Base-by-base conservation (phyloP, 257 asterid genomes). In the Thymus mandschuricus region DNA sequence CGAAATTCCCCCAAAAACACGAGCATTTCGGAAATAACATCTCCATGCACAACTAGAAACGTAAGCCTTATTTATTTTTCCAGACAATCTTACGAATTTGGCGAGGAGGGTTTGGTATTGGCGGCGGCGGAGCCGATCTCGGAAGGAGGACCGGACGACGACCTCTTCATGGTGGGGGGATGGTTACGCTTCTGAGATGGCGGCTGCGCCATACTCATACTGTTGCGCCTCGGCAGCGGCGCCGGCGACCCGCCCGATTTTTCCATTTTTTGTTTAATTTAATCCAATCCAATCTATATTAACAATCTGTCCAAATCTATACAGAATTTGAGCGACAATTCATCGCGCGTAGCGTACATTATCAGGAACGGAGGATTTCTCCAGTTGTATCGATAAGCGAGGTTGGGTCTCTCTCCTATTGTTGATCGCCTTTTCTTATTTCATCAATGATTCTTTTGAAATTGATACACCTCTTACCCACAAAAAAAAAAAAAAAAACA, bases 201-300 rank as follows among this genome's bases (percentile, higher is more conserved):
- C 21, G 52, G 21, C 43, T 6, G 51, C 50, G 50, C 50, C 44
- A 12, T 31, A 3, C 58, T 67, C 83, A n/a, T 55, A 62, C 83
- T 83, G 82, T 65, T 80, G 76, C 96, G 91, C 38, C 88, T 81
- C 58, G 82, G 86, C 68, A 82, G 79, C 11, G 85, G 78, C 49
- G 68, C 86, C 76, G 74, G 50, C 70, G 81, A 83, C 65, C 80
- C 79, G 54, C 86, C 84, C 90, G 85, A 81, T 73, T 82, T 74
- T 51, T 52, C 33, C 69, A 10, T 60, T 10, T 56, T 64, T 28
- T 56, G 9, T 13, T 74, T 11, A 3, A 30, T 31, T 44, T 59
- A 44, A 8, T 27, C 60, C 67, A 35, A 52, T 45, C 60, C 38
- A 21, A 21, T 21, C 21, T 62, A 6, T 61, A 8, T 56, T 56